A percentile compares a stretch with the other conserved stretches of the same genome.
Conservation (phyloP, 805 yeast species). For the Ogataea paraovalis region DNA sequence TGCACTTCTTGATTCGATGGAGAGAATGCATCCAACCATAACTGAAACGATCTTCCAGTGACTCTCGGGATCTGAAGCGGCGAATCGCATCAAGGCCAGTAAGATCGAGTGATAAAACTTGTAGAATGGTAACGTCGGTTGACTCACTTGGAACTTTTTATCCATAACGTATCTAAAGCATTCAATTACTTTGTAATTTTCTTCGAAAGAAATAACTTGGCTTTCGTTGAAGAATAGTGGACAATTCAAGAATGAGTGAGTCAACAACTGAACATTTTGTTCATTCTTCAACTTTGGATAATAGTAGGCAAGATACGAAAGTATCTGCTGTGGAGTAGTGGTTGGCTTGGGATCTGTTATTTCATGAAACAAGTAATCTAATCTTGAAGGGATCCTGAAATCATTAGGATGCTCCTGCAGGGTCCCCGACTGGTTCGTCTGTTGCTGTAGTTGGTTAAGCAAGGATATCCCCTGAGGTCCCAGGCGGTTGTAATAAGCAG, state of each 20-base stretch:
- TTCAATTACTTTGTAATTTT: constrained; percentile 40
- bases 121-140: constrained; percentile 44
- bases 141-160: constrained; percentile 42
- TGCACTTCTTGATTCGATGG: constrained; percentile 27
- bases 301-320: constrained; percentile 49
- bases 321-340: constrained; percentile 24
- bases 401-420: neutral
- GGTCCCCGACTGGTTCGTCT: neutral
- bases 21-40: constrained; percentile 40
- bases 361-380: constrained; percentile 45
- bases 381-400: constrained; percentile 32
- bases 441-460: constrained; percentile 11
- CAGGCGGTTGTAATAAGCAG: constrained; percentile 8
- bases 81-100: constrained; percentile 34
- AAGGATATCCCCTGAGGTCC: constrained; percentile 26
- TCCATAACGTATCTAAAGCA: constrained; percentile 44
- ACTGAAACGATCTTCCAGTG: constrained; percentile 48
- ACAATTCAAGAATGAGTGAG: constrained; percentile 41
- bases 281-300: constrained; percentile 46
- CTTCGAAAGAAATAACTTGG: constrained; percentile 26
- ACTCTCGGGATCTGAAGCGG: constrained; percentile 10
- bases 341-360: constrained; percentile 37
- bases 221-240: constrained; percentile 33
- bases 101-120: constrained; percentile 38
- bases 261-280: constrained; percentile 41